A percentile compares a stretch with the other conserved stretches of the same genome.
Conservation (phyloP, 257 asterid genomes). For the Haberlea rhodopensis region DNA sequence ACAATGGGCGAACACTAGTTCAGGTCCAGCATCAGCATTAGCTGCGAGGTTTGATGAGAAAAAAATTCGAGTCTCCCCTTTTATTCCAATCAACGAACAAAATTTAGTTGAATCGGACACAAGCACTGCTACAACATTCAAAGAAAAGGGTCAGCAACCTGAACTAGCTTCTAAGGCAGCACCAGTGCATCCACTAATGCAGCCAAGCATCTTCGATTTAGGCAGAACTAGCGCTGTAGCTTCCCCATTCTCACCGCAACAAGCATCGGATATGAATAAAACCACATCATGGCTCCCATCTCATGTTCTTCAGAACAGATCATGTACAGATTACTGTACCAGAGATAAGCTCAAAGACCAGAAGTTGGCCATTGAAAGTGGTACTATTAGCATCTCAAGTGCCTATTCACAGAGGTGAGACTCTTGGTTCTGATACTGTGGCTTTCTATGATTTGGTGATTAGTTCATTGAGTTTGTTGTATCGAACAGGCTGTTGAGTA, state of each 20-base stretch:
- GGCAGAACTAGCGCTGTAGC: conserved; percentile 41
- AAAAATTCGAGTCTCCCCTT: conserved; percentile 40
- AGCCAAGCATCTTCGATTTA: conserved; percentile 37
- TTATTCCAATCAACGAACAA: conserved; percentile 52
- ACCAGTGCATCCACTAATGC: conserved; percentile 33
- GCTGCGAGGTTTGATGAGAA: conserved; percentile 55
- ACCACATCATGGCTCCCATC: conserved; percentile 41
- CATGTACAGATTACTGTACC: conserved; percentile 33
- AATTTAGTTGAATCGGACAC: conserved; percentile 57
- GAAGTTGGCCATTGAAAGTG: conserved; percentile 61
- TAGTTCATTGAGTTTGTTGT: neutral
- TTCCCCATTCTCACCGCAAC: conserved; percentile 41
- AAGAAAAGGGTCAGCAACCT: conserved; percentile 43
- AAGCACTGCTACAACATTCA: conserved; percentile 49
- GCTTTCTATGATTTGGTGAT: neutral
- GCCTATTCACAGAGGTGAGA: conserved; percentile 79
- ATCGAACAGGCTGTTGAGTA: conserved; percentile 67
- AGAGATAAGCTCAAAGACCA: conserved; percentile 47
- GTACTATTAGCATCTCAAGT: conserved; percentile 73
- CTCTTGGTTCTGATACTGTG: conserved; percentile 1
- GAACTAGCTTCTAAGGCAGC: conserved; percentile 42
- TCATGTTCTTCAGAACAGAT: conserved; percentile 35
- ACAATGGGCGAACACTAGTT: conserved; percentile 40
- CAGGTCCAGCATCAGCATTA: conserved; percentile 49
- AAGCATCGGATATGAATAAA: conserved; percentile 39